phyloP scores from a whole-genome alignment of 139 green algal species.

The Deuterostichococcus epilithicus region DNA sequence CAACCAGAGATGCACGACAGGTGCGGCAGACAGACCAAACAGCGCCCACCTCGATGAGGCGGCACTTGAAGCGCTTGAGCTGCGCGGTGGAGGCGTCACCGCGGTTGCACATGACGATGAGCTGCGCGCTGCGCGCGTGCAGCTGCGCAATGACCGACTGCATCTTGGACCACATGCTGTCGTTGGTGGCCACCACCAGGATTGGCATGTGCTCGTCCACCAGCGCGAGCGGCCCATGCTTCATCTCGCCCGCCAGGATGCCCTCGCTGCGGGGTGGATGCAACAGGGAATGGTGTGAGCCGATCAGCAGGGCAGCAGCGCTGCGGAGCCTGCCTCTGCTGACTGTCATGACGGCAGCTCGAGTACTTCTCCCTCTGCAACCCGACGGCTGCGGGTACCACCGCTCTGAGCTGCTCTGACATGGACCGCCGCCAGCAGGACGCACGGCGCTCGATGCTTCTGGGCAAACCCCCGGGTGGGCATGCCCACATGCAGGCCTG shows the following conservation, averaged over 20 bases:
- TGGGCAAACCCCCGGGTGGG: no score
- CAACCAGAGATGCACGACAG: no score
- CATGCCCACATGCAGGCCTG: no score
- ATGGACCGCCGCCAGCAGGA: no score
- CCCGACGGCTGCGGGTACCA: no score
- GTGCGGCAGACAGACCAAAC: no score
- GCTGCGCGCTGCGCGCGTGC: slow-evolving; percentile 59
- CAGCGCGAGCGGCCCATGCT: slow-evolving; percentile 95
- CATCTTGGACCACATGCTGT: slow-evolving; percentile 87
- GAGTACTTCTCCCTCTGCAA: no score
- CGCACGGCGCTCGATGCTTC: no score
- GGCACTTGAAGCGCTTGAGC: slow-evolving; percentile 34
- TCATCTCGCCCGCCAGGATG: slow-evolving; percentile 98
- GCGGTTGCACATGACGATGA: slow-evolving; percentile 87
- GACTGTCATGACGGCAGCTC: no score
- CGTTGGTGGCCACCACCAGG: slow-evolving; percentile 82
- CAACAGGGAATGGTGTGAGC: slow-evolving; percentile 42
- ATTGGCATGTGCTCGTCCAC: slow-evolving; percentile 93
- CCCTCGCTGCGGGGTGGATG: slow-evolving; percentile 96
- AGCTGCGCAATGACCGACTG: slow-evolving; percentile 89
- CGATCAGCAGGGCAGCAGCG: no score
- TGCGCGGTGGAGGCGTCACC: slow-evolving; percentile 52
- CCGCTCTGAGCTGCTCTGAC: no score
- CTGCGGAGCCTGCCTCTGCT: no score
- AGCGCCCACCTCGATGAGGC: slow-evolving; percentile 45